Conservation (phyloP, 345 rosid species). For the Boechera stricta region DNA sequence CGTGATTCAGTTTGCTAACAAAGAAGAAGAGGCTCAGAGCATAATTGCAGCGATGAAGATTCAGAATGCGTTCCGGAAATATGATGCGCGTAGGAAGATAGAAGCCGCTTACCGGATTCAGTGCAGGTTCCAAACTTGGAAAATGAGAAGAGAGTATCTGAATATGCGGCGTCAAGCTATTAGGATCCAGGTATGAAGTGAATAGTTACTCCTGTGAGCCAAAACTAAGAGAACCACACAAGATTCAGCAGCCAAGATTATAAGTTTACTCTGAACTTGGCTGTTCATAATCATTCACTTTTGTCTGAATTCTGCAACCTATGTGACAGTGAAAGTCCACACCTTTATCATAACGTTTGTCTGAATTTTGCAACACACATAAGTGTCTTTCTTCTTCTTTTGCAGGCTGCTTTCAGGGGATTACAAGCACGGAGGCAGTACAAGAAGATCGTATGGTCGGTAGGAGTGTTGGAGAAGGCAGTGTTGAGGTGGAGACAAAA, state of each 20-base stretch:
- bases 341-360: neutral
- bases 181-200: slow-evolving; percentile 75
- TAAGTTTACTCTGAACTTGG: neutral
- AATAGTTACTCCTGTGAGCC: neutral
- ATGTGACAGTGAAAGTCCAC: neutral
- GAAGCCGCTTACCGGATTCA: slow-evolving; percentile 87
- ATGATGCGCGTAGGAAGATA: slow-evolving; percentile 67
- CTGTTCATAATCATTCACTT: neutral
- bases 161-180: slow-evolving; percentile 74
- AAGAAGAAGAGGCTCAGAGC: slow-evolving; percentile 70
- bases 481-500: slow-evolving; percentile 85
- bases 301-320: neutral
- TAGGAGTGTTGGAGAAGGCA: slow-evolving; percentile 93
- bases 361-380: slow-evolving; percentile 13
- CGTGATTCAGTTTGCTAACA: slow-evolving; percentile 51
- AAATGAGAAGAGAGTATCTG: slow-evolving; percentile 69
- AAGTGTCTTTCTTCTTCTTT: neutral
- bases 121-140: slow-evolving; percentile 89
- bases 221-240: neutral
- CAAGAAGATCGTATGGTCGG: slow-evolving; percentile 84
- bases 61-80: slow-evolving; percentile 91
- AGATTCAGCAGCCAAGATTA: slow-evolving; percentile 18
- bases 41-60: slow-evolving; percentile 94
- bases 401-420: slow-evolving; percentile 91
- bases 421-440: slow-evolving; percentile 81